These are phyloP conservation scores for Hibiscus syriacus DNA, from an alignment of 345 rosid species.

Conservation along the genomic window DNA sequence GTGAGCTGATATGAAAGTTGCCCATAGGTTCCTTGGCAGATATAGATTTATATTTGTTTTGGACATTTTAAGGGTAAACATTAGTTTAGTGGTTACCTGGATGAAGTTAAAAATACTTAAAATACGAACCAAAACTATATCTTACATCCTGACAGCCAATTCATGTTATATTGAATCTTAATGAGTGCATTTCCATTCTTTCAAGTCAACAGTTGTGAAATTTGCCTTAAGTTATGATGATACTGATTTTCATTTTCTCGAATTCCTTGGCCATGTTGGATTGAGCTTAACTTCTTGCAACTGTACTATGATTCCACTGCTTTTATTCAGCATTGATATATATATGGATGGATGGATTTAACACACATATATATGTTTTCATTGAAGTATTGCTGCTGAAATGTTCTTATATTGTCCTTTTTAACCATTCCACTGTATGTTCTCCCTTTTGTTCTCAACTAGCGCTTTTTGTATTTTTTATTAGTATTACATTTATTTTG, in stretches of 20 bases:
- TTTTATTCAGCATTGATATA: too few species aligned
- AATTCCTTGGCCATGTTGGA: too few species aligned
- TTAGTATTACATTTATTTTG: not conserved
- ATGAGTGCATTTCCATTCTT: not conserved
- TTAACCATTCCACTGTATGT: not conserved
- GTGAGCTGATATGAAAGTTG: not conserved
- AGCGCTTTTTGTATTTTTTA: too few species aligned
- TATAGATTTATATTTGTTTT: not conserved
- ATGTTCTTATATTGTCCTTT: not conserved
- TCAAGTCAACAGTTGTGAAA: not conserved
- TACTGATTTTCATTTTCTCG: too few species aligned
- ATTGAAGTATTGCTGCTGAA: not conserved
- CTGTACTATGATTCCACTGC: too few species aligned
- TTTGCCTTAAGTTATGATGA: not conserved
- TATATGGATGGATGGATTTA: too few species aligned
- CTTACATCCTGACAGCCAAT: not conserved
- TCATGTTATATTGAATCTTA: not conserved
- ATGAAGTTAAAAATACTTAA: too few species aligned
- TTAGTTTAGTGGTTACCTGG: not conserved
- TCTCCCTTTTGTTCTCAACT: not conserved
- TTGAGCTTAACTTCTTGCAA: too few species aligned
- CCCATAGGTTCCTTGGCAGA: not conserved
- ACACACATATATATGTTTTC: not conserved
- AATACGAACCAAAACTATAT: not conserved
- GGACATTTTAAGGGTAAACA: not conserved